Base-by-base conservation (phyloP, 352 stramenopile genomes). In the Phytophthora syringae region DNA sequence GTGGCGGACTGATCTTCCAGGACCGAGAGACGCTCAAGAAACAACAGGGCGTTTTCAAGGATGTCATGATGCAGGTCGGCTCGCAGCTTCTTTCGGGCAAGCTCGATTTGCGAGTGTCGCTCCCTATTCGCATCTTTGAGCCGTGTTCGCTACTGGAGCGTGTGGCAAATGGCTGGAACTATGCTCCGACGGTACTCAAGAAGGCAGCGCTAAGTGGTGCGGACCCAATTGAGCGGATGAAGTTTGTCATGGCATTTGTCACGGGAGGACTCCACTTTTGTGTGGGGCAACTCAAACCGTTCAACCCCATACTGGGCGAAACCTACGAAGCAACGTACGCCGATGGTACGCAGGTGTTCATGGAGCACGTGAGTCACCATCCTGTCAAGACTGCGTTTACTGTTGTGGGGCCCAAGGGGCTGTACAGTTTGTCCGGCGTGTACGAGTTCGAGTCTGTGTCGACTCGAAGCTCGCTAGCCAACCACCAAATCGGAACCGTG, bases 251-350 rank as follows among this genome's bases (percentile, higher is more conserved):
- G 60, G 73, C 80, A 34, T 94, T 92, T 47, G 79, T 86, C 20
- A 72, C 79, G 3, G 81, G 77, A 20, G 85, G 85, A 1, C 70
- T 90, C 24, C 85, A 94, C 61, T 91, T 90, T 60, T 91, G 85
- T 45, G 62, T 87, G 25, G 80, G 82, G 6, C 84, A 92, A 55
- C 69, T 86, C 49, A 94, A 94, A 56, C 86, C 86, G 4, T 94
- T 94, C 66, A 94, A 92, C 55, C 86, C 86, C 36, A 92, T 94
- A 27, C 34, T 94, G 27, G 86, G 84, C 15, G 86, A 94, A 64
- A 94, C 86, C 6, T 92, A 92, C 63, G 65, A 94, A 30, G 80
- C 86, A 6, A 80, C 73, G n/a, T 86, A 89, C 56, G 45, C 80
- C n/a, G 85, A 94, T 52, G 82, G 83, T 42, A 83, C 85, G 20